Evolutionary conservation across 1,139 yeast species (phyloP).

Genomic region (Maudiozyma humilis): DNA sequence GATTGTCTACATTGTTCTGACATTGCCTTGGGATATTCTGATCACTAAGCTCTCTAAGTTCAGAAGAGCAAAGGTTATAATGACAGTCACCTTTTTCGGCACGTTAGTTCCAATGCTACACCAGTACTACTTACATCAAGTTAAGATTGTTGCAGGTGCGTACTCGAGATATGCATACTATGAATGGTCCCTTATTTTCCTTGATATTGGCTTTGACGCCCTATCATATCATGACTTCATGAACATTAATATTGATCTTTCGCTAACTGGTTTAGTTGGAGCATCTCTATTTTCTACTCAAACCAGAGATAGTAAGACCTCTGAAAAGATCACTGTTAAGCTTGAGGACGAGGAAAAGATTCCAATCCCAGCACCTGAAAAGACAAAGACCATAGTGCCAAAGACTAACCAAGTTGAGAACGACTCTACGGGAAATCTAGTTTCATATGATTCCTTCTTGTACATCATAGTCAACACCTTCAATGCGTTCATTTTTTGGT

Average conservation of each 20-base stretch:
- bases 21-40: slow-evolving; percentile 82
- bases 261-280: slow-evolving; percentile 3
- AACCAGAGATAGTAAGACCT: background rate
- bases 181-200: slow-evolving; percentile 81
- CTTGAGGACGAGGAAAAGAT: background rate
- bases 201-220: slow-evolving; percentile 79
- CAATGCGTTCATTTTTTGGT: slow-evolving; percentile 75
- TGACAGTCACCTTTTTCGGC: slow-evolving; percentile 58
- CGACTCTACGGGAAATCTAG: background rate
- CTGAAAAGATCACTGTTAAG: background rate
- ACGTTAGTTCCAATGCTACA: slow-evolving; percentile 74
- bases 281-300: background rate
- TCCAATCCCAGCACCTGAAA: background rate
- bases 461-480: slow-evolving; percentile 42
- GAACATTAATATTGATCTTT: slow-evolving; percentile 26
- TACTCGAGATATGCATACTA: slow-evolving; percentile 89
- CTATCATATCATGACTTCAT: slow-evolving; percentile 67
- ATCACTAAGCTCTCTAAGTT: slow-evolving; percentile 47
- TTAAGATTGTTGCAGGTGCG: slow-evolving; percentile 82
- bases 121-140: slow-evolving; percentile 89
- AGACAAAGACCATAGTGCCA: background rate
- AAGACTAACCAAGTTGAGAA: background rate
- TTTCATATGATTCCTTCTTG: slow-evolving; percentile 29
- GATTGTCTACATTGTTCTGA: slow-evolving; percentile 80
- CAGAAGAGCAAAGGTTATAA: slow-evolving; percentile 44